These are phyloP conservation scores for Suhomyces yuchorum DNA, from an alignment of 1,139 yeast species.

Conservation along the genomic window DNA sequence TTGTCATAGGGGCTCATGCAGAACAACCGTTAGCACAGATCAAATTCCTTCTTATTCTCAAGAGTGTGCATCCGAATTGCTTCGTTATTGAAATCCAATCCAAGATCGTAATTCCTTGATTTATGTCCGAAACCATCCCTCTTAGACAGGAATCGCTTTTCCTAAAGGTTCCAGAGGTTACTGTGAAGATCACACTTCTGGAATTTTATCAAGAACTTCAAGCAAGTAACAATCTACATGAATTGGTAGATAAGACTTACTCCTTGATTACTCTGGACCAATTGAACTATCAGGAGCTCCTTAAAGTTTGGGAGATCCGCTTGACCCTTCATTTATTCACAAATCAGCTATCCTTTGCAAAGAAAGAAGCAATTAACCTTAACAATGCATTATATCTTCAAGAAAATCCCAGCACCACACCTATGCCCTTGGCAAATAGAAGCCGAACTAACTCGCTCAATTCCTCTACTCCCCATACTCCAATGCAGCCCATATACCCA, in stretches of 20 bases:
- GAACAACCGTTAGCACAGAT: not conserved
- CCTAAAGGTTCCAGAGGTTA: conserved; percentile 17
- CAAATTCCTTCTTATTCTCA: too few relatives aligned
- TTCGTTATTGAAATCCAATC: not conserved
- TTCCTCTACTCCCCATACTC: not conserved
- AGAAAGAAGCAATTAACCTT: conserved; percentile 40
- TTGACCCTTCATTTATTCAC: conserved; percentile 35
- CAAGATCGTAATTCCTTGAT: not conserved
- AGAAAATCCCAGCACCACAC: conserved; percentile 28
- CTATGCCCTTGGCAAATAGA: conserved; percentile 1
- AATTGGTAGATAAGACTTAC: conserved; percentile 21
- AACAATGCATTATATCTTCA: conserved; percentile 39
- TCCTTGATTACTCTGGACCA: conserved; percentile 17
- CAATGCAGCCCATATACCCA: conserved; percentile 32
- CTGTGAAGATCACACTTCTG: not conserved
- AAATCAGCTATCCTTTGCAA: conserved; percentile 34
- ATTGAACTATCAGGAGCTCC: conserved; percentile 14
- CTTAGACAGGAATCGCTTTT: conserved; percentile 22
- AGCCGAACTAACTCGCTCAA: conserved; percentile 5
- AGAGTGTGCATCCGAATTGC: too few relatives aligned
- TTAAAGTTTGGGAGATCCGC: conserved; percentile 44
- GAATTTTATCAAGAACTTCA: not conserved
- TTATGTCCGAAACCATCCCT: conserved; percentile 6
- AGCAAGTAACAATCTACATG: conserved; percentile 13
- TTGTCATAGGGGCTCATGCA: not conserved